These are phyloP conservation scores for Chenopodium formosanum DNA, from an alignment of 148 eudicot species.

Conservation along the genomic window DNA sequence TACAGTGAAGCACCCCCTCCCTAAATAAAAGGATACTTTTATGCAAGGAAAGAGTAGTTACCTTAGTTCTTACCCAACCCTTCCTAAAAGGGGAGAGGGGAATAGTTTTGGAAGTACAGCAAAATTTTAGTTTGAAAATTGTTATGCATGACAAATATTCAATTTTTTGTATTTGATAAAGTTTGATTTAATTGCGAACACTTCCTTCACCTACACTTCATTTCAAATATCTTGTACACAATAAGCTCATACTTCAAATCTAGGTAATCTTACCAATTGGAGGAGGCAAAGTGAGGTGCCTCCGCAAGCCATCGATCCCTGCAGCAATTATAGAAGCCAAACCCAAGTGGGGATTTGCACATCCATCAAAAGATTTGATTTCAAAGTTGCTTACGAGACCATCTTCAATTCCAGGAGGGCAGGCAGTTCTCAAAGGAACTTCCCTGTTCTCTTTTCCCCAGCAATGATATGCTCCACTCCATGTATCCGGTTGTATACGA, in stretches of 20 bases:
- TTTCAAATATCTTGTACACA: background rate
- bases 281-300: slow-evolving; percentile 57
- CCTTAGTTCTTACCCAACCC: no score
- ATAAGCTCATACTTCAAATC: no score
- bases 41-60: no score
- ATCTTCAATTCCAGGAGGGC: slow-evolving; percentile 80
- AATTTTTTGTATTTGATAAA: no score
- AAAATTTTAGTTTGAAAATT: no score
- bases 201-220: background rate
- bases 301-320: slow-evolving; percentile 89
- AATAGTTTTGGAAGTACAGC: no score
- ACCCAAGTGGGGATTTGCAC: slow-evolving; percentile 86
- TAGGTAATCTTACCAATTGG: slow-evolving; percentile 63
- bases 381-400: slow-evolving; percentile 95
- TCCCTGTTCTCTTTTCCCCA: slow-evolving; percentile 97
- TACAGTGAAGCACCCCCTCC: no score
- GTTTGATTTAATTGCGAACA: no score
- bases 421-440: slow-evolving; percentile 88
- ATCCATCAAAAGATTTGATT: slow-evolving; percentile 88
- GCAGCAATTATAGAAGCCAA: slow-evolving; percentile 83
- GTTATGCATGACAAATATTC: no score
- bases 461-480: slow-evolving; percentile 94
- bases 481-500: slow-evolving; percentile 86
- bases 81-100: no score
- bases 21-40: no score